phyloP scores from a whole-genome alignment of 2,329 filamentous ascomycete genomes.

The Apiospora sp. region DNA sequence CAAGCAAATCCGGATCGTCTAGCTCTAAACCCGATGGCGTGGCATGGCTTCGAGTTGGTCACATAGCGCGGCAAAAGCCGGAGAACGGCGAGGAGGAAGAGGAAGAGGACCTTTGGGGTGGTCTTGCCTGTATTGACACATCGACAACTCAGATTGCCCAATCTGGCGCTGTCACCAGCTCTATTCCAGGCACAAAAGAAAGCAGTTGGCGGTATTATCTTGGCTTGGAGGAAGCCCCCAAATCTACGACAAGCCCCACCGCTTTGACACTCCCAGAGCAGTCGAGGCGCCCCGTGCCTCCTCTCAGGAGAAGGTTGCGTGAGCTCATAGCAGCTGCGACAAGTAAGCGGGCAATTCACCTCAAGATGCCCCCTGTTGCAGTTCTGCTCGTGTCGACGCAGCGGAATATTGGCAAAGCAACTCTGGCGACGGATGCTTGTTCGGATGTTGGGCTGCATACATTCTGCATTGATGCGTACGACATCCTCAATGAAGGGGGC shows the following conservation, averaged over 20 bases:
- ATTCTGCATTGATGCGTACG: constrained; percentile 89
- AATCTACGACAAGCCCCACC: constrained; percentile 49
- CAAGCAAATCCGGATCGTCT: constrained; percentile 45
- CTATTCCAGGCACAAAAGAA: constrained; percentile 76
- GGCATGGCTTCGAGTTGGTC: constrained; percentile 92
- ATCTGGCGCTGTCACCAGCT: constrained; percentile 84
- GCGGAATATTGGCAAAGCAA: constrained; percentile 91
- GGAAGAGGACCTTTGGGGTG: constrained; percentile 80
- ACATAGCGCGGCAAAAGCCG: constrained; percentile 66
- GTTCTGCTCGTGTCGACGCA: constrained; percentile 92
- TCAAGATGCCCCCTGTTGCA: constrained; percentile 87
- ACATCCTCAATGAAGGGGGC: constrained; percentile 90
- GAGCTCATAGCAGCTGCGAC: constrained; percentile 90
- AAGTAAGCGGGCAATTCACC: constrained; percentile 83
- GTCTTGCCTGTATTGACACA: constrained; percentile 85
- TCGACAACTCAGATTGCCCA: constrained; percentile 89
- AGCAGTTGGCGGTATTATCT: constrained; percentile 93
- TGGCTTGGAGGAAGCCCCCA: constrained; percentile 74
- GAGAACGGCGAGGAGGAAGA: constrained; percentile 63
- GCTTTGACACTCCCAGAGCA: constrained; percentile 54
- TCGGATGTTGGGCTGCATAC: constrained; percentile 89
- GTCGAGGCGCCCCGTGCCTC: constrained; percentile 60
- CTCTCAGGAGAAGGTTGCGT: constrained; percentile 74
- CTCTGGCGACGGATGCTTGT: constrained; percentile 77
- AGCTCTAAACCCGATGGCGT: constrained; percentile 63